Percentiles rank a stretch among this genome's conserved stretches.
Conservation (phyloP, 306 rosid genomes). For the Lathyrus tuberosus region DNA sequence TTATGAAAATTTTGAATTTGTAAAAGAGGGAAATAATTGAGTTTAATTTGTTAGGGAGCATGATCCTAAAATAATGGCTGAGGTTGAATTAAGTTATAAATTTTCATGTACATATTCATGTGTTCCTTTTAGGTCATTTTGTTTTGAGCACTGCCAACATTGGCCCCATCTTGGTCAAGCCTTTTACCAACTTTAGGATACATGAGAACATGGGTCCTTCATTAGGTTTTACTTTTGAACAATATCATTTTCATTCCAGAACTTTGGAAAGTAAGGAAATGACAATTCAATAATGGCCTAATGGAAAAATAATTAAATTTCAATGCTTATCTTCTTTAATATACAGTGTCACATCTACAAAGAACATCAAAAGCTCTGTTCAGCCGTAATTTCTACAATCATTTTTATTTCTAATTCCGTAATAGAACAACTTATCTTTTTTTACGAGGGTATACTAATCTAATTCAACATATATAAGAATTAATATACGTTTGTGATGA, state of each 20-base stretch:
- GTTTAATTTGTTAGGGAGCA: too few species aligned
- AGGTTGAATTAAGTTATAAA: slow-evolving; percentile 21
- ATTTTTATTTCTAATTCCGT: too few species aligned
- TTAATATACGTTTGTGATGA: neutral
- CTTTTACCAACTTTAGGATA: slow-evolving; percentile 68
- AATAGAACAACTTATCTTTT: neutral
- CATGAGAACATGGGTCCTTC: slow-evolving; percentile 71
- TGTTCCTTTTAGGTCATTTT: slow-evolving; percentile 37
- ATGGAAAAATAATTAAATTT: slow-evolving; percentile 5
- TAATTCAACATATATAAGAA: slow-evolving; percentile 9
- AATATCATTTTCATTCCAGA: slow-evolving; percentile 48
- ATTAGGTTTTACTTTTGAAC: slow-evolving; percentile 46
- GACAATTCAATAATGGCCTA: slow-evolving; percentile 57
- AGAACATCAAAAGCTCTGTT: too few species aligned
- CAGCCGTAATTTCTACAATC: too few species aligned
- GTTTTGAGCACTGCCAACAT: slow-evolving; percentile 51
- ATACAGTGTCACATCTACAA: too few species aligned
- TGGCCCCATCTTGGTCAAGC: slow-evolving; percentile 61
- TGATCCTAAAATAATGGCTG: too few species aligned
- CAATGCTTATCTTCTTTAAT: neutral
- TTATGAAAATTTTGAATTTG: too few species aligned
- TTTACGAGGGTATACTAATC: neutral
- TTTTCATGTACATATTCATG: slow-evolving; percentile 35
- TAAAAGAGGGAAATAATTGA: too few species aligned
- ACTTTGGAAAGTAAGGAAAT: slow-evolving; percentile 46